These are phyloP conservation scores for Populus nigra DNA, from an alignment of 345 rosid species.

Conservation along the genomic window DNA sequence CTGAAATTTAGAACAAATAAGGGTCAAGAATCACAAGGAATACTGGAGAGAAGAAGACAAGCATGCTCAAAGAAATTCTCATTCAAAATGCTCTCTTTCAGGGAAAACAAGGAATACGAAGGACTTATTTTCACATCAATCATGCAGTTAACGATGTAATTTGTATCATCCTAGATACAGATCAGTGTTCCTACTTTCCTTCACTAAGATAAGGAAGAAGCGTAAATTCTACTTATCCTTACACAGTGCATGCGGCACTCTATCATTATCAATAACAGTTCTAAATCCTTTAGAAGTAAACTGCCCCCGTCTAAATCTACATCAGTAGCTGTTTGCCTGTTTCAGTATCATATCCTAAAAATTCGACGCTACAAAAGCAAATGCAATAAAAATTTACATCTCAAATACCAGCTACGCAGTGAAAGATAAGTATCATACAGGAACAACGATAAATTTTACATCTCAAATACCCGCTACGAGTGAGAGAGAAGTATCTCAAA, in stretches of 20 bases:
- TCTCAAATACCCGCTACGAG: background rate
- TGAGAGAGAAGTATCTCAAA: background rate
- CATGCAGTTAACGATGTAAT: background rate
- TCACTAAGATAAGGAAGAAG: background rate
- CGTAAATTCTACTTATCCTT: background rate
- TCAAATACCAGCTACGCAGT: background rate
- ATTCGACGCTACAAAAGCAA: background rate
- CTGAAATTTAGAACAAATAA: constrained; percentile 32
- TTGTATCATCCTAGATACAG: background rate
- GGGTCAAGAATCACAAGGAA: background rate
- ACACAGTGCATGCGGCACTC: background rate
- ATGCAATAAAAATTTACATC: background rate
- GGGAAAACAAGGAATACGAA: background rate
- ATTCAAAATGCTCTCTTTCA: background rate
- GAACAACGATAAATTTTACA: background rate
- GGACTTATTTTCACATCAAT: background rate
- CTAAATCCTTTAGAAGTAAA: background rate
- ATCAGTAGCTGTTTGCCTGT: background rate
- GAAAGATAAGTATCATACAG: background rate
- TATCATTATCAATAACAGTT: background rate
- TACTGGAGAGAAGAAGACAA: background rate
- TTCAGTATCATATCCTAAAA: background rate
- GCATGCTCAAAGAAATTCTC: background rate
- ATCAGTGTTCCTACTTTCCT: background rate
- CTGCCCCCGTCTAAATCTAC: background rate